phyloP scores from a whole-genome alignment of 495 filamentous ascomycete species.

The Neurospora sp. region DNA sequence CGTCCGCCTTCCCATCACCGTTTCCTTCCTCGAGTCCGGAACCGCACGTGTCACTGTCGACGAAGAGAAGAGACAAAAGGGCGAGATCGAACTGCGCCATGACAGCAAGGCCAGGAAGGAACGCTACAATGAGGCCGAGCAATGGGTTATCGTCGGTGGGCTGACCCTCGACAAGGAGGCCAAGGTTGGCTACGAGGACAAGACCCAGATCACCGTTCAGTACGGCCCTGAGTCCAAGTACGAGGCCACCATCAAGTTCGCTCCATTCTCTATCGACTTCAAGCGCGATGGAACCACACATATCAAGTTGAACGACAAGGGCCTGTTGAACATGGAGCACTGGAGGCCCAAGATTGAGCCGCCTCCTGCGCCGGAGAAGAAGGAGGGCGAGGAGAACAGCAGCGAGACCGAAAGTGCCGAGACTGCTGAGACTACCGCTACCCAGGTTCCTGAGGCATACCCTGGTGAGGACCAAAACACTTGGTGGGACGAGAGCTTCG shows the following conservation, averaged over 20 bases:
- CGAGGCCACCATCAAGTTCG: slow-evolving; percentile 70
- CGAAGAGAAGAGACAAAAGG: slow-evolving; percentile 79
- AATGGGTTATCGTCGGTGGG: slow-evolving; percentile 79
- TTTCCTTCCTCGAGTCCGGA: slow-evolving; percentile 84
- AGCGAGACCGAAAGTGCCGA: slow-evolving; percentile 1
- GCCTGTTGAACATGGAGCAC: slow-evolving; percentile 85
- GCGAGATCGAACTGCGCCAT: slow-evolving; percentile 79
- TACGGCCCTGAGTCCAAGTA: slow-evolving; percentile 71
- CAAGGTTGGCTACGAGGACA: slow-evolving; percentile 44
- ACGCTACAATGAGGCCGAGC: slow-evolving; percentile 81
- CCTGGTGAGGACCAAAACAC: slow-evolving; percentile 63
- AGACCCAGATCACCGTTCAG: slow-evolving; percentile 58
- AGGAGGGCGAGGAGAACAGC: slow-evolving; percentile 35
- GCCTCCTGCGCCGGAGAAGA: slow-evolving; percentile 38
- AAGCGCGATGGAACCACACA: slow-evolving; percentile 72
- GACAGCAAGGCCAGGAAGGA: slow-evolving; percentile 79
- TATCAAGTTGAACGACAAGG: slow-evolving; percentile 77
- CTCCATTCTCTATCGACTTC: slow-evolving; percentile 78
- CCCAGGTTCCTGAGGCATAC: not conserved
- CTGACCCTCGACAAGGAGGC: slow-evolving; percentile 58
- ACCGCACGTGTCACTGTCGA: slow-evolving; percentile 78
- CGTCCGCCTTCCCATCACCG: slow-evolving; percentile 67
- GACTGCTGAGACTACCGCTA: not conserved
- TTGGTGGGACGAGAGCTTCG: slow-evolving; percentile 97
- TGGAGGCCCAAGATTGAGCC: slow-evolving; percentile 84